phyloP scores from a whole-genome alignment of 78 protist species.

The slime mould (Dictyostelium discoideum) region DNA sequence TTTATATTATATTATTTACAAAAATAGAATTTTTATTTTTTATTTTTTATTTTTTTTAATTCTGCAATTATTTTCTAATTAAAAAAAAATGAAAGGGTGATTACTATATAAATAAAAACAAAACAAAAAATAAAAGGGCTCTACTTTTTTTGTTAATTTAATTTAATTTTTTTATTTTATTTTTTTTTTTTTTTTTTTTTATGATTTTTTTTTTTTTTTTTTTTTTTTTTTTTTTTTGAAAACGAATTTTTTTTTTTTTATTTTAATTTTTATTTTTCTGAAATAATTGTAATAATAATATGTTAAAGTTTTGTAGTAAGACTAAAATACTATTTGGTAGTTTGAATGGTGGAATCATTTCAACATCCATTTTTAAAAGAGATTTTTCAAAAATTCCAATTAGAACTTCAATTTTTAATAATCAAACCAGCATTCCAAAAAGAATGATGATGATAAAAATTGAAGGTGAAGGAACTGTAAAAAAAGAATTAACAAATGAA shows the following conservation, averaged over 20 bases:
- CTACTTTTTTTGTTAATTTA: no score
- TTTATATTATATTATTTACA: no score
- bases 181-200: neutral
- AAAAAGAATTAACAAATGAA: neutral
- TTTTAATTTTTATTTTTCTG: neutral
- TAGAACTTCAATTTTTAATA: neutral
- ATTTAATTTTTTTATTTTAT: no score
- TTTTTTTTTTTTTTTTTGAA: neutral
- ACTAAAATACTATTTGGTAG: neutral
- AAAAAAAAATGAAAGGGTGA: no score
- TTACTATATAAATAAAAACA: no score
- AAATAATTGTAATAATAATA: neutral
- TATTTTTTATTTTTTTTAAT: no score
- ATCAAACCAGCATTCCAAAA: neutral
- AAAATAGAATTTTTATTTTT: no score
- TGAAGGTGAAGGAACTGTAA: neutral
- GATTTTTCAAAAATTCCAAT: neutral
- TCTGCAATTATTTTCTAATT: no score
- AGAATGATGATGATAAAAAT: slow-evolving; percentile 6
- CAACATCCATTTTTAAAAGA: neutral
- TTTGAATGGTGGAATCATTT: neutral
- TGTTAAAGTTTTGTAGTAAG: neutral
- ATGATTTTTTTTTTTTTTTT: neutral
- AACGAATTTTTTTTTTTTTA: neutral
- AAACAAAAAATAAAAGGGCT: no score